Evolutionary conservation across 257 asterid species (phyloP), one percentile per base, ranked within the genome.

Genomic region (Nicotiana sylvestris): DNA sequence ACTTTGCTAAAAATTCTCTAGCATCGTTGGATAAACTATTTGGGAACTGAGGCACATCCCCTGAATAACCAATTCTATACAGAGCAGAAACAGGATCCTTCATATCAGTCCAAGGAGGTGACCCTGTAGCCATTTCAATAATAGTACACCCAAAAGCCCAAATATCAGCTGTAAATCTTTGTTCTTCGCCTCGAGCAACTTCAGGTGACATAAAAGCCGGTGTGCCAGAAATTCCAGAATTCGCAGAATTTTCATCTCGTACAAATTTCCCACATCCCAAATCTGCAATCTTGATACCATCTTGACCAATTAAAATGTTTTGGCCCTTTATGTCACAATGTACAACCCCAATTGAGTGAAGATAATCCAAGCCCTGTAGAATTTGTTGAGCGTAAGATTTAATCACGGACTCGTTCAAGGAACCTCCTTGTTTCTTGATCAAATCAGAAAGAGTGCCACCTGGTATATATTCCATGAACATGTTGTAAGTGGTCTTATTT

Each of bases 131-230:
- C 98, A 96, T 93, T 87, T 96, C 98, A 0, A 94, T 78, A 4
- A 96, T 43, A 11, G 91, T 87, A 43, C 99, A 96, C 0, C 98
- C 99, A 32, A 92, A 16, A 3, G 97, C 90, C 99, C 99, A 96
- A 1, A 94, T 57, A 87, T 96, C 99, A 57, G 97, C 98, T 18
- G 95, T 35, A 49, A 91, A 93, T 4, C 92, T 58, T 69, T 94
- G 99, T 60, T 89, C 96, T 88, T 92, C 95, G 4, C 98, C 94
- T 7, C 98, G 92, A 0, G 97, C 94, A 18, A 90, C 97, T 87
- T 96, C 99, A 43, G 98, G 98, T 33, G 98, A 91, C 99, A 94
- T 96, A 79, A 90, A 94, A 65, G 92, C 89, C 81, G 98, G 99
- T 62, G 98, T 96, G 0, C 99, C 98, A 39, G 94, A 84, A 78